Evolutionary conservation across 345 rosid species (phyloP).

Genomic region (Syzygium oleosum): DNA sequence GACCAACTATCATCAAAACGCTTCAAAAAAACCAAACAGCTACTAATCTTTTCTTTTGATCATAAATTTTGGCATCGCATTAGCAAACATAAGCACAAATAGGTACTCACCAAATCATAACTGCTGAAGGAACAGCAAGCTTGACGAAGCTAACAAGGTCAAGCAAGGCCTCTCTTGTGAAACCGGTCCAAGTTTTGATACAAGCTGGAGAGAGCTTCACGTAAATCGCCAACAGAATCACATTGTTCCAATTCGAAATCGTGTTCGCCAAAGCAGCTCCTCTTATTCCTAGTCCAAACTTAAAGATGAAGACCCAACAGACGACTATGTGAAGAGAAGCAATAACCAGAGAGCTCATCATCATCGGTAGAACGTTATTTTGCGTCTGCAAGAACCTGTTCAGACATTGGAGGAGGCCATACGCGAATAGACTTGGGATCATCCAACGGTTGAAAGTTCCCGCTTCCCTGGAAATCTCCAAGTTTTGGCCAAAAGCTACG

Average conservation of each 20-base stretch:
- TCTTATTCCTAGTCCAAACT: conserved; percentile 18
- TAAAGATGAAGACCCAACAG: conserved; percentile 39
- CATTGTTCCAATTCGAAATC: conserved; percentile 35
- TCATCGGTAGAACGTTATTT: conserved; percentile 43
- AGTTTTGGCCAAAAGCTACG: conserved; percentile 29
- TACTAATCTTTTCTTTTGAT: background rate
- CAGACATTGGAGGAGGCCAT: conserved; percentile 49
- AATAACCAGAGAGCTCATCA: conserved; percentile 22
- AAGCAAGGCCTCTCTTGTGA: conserved; percentile 31
- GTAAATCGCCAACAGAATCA: conserved; percentile 21
- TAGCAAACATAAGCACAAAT: background rate
- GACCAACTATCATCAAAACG: background rate
- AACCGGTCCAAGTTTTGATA: conserved; percentile 37
- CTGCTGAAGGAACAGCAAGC: conserved; percentile 48
- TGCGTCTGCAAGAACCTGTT: conserved; percentile 56
- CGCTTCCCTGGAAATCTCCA: conserved; percentile 23
- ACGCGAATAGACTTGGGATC: conserved; percentile 57
- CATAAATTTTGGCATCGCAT: background rate
- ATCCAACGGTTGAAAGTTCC: conserved; percentile 41
- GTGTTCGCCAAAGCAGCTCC: conserved; percentile 40
- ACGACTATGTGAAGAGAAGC: conserved; percentile 22
- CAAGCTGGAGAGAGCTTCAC: conserved; percentile 25
- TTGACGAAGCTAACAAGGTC: conserved; percentile 28
- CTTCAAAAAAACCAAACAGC: background rate
- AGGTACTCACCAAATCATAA: conserved; percentile 38